These are phyloP conservation scores for Insectozyma bohioensis DNA, from an alignment of 1,139 yeast genomes.

Conservation along the genomic window DNA sequence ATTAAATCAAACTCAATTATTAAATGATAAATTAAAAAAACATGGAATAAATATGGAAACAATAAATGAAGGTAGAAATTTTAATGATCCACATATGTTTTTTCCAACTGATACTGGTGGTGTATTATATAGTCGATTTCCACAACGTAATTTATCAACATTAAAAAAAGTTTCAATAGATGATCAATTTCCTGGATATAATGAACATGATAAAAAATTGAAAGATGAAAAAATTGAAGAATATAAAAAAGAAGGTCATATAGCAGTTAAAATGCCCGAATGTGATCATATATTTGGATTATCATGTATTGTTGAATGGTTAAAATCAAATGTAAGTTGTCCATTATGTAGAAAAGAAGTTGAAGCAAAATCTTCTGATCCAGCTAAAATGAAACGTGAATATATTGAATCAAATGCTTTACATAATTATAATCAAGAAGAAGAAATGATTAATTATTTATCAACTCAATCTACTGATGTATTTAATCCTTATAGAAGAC, in stretches of 20 bases:
- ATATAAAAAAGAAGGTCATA: constrained; percentile 26
- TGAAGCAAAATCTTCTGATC: constrained; percentile 26
- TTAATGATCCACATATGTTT: constrained; percentile 40
- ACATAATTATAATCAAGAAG: constrained; percentile 17
- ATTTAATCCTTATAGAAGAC: constrained; percentile 38
- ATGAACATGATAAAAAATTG: constrained; percentile 15
- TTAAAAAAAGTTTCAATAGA: constrained; percentile 24
- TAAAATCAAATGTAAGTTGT: constrained; percentile 41
- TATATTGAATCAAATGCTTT: constrained; percentile 15
- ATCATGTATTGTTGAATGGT: constrained; percentile 45
- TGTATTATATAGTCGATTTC: constrained; percentile 32
- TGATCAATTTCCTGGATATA: constrained; percentile 35
- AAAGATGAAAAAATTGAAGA: constrained; percentile 15
- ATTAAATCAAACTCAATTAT: neutral
- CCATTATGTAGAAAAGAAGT: constrained; percentile 49
- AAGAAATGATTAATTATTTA: constrained; percentile 25
- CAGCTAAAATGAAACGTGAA: constrained; percentile 18
- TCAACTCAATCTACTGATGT: constrained; percentile 36
- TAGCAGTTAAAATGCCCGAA: constrained; percentile 44
- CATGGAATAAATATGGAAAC: constrained; percentile 10
- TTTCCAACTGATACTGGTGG: constrained; percentile 39
- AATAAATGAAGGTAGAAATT: constrained; percentile 13
- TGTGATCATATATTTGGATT: constrained; percentile 46
- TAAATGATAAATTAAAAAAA: constrained; percentile 4
- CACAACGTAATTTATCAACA: constrained; percentile 29